Base-by-base conservation (phyloP, 2,329 filamentous ascomycete species). In the Incumbomyces delicatus region DNA sequence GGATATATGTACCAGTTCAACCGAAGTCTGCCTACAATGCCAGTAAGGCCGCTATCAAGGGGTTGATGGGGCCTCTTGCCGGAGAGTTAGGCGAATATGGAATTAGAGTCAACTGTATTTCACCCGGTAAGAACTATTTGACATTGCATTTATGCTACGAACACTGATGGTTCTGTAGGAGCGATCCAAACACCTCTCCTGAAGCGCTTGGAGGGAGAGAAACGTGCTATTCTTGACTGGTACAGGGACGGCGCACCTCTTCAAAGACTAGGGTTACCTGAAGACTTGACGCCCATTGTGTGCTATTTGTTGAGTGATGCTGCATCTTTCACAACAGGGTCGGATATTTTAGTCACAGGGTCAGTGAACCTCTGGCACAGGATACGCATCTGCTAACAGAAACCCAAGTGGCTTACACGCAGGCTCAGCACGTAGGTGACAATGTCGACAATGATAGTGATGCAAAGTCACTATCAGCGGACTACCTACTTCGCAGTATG, bases 151-250 rank as follows among this genome's bases (percentile, higher is more conserved):
- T n/a, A n/a, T n/a, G n/a, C n/a, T n/a, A 35, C 4, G 22, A 27
- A 8, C 5, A 8, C 22, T 17, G 12, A 35, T 48, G 4, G 62
- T 65, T 18, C 17, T 46, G 2, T 38, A 37, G 38, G 16, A 17
- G 10, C 46, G 90, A 53, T 87, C 94, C 50, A 92, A 94, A 65
- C 88, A 16, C 38, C 38, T 5, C 36, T 39, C 4, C 13, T 39
- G 14, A 39, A 39, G 13, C 36, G 36, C 3, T 39, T 39, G 14
- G 36, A 39, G 88, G 17, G 86, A 92, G 46, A 78, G 95, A 33
- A 85, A 87, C 65, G 75, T 81, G 61, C 82, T 92, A 67, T 95
- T 89, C 90, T 90, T 81, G 12, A 89, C 84, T 1, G 75, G n/a
- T 39, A 39, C 18, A 39, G 36, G 6, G 36, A 39, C 5, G 36